These are phyloP conservation scores for Venturia pyrina DNA, from an alignment of 2,329 filamentous ascomycete species.

Conservation along the genomic window DNA sequence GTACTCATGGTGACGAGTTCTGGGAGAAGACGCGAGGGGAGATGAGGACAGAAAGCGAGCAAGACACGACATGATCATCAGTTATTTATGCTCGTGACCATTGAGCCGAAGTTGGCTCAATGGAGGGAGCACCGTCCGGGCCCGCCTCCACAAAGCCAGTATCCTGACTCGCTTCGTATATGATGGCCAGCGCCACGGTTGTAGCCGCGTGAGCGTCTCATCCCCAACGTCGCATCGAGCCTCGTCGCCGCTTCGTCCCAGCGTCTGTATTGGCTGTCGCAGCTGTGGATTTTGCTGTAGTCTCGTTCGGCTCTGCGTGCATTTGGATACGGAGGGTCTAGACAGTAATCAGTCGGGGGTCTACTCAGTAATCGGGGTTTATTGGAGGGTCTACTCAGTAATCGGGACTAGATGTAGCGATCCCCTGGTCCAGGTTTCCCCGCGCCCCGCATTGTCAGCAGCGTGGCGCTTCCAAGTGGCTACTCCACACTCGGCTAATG, in stretches of 20 bases:
- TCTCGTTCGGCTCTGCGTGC: neutral
- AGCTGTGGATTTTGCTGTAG: conserved; percentile 9
- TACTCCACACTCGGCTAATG: neutral
- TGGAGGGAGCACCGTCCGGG: conserved; percentile 17
- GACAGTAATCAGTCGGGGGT: too few species aligned
- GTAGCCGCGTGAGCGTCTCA: neutral
- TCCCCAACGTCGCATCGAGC: neutral
- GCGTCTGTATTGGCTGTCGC: conserved; percentile 5
- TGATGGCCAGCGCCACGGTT: neutral
- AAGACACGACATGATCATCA: conserved; percentile 22
- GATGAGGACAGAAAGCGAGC: conserved; percentile 21
- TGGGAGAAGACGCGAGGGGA: conserved; percentile 14
- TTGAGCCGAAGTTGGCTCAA: conserved; percentile 19
- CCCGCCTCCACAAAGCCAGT: conserved; percentile 17
- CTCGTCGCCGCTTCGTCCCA: conserved; percentile 3
- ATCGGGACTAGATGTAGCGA: conserved; percentile 12
- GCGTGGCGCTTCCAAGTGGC: neutral
- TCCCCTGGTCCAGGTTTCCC: neutral
- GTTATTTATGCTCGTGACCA: conserved; percentile 24
- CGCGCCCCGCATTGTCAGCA: neutral
- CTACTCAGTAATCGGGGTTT: conserved; percentile 5
- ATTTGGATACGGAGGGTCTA: too few species aligned
- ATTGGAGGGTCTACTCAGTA: neutral
- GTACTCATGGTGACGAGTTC: conserved; percentile 24
- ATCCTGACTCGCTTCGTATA: conserved; percentile 7